A percentile compares a stretch with the other conserved stretches of the same genome.
Evolutionary conservation across 176 grass and related monocot genomes (phyloP).

Genomic region (Leersia perrieri): DNA sequence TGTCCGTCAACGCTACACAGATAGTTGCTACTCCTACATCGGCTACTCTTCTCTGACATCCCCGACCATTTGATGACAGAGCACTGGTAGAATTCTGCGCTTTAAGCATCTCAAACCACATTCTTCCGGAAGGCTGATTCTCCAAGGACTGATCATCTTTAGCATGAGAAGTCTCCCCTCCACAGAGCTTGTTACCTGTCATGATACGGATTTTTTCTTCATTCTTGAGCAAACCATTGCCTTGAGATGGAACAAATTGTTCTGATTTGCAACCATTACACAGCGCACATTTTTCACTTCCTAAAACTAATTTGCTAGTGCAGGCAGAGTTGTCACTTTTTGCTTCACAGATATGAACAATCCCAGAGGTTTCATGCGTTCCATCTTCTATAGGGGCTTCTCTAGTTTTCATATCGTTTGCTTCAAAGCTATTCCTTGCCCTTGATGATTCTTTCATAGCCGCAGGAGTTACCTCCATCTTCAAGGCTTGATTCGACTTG

Average conservation of each 20-base stretch:
- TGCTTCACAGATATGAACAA: background rate
- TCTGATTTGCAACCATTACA: background rate
- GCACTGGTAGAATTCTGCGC: background rate
- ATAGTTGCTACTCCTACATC: background rate
- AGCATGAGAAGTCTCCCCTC: background rate
- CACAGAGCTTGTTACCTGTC: background rate
- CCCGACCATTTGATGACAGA: background rate
- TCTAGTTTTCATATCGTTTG: conserved; percentile 10
- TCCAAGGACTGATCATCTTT: conserved; percentile 13
- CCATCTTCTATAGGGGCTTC: conserved; percentile 21
- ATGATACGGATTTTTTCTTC: background rate
- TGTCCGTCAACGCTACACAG: conserved; percentile 2
- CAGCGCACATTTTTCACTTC: background rate
- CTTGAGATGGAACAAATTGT: background rate
- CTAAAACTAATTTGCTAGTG: background rate
- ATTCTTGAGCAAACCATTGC: background rate
- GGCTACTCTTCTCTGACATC: background rate
- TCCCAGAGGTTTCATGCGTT: background rate
- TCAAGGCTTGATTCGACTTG: background rate
- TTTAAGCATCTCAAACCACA: conserved; percentile 50
- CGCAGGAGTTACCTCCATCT: no score
- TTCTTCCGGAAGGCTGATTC: conserved; percentile 30
- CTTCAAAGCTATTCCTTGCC: conserved; percentile 14
- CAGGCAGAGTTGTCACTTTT: background rate
- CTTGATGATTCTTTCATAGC: background rate